Evolutionary conservation across 1,284 basidiomycete genomes (phyloP), one percentile per base, ranked within the genome.

Genomic region (Irpex rosettiformis): DNA sequence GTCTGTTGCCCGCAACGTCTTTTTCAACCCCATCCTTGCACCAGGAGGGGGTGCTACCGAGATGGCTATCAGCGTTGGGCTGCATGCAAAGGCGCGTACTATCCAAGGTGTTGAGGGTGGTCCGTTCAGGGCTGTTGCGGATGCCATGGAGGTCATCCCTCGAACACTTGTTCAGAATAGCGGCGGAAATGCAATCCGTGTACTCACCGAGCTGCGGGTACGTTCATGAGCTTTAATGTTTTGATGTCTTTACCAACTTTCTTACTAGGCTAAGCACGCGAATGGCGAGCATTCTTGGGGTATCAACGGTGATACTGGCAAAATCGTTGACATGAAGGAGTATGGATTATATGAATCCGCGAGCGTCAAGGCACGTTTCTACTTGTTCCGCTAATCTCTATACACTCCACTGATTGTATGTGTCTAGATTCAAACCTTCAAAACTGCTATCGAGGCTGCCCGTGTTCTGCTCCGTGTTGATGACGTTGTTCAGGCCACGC

Each of bases 91-190:
- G 73, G 93, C 93, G 24, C 83, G 91, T 67, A 84, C 77, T 49
- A 83, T 94, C 55, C 85, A 85, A 13, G 94, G 94, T 27, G 89
- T 96, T 25, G 93, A 96, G 70, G 91, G 90, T 1, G 93, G 92
- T 77, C 94, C 95, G 4, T 96, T 92, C 77, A 80, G 89, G 58
- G 95, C 95, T 25, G 94, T 98, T 3, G 91, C 92, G 0, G 96
- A 98, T 67, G 95, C 96, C 25, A 89, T 99, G 85, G 96, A 99
- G 75, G 94, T 98, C 55, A 97, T 99, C 64, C 97, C 96, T 3
- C 79, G 96, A 58, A 98, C 96, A 25, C 78, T 99, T 62, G 89
- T 96, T 16, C 96, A 99, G 74, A 99, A 99, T 75, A 88, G 88
- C 58, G 96, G 96, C 25, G 96, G 95, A 1, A 98, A 98, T 72